Evolutionary conservation across 352 stramenopile species (phyloP).

Genomic region (Globisporangium nodosum): DNA sequence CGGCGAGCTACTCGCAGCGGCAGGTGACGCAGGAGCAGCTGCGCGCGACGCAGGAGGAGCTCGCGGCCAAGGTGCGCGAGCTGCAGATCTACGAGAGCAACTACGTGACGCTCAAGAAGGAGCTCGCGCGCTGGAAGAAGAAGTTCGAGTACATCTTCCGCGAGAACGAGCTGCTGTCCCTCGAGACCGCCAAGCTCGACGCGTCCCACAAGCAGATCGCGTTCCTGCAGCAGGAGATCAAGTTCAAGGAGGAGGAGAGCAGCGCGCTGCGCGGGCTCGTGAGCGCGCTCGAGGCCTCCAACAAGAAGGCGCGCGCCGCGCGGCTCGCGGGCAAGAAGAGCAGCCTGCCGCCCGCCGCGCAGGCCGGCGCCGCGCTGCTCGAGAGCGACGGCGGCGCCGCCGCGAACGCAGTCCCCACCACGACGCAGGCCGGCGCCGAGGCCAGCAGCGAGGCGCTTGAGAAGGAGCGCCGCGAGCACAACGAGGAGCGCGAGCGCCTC

Average conservation of each 20-base stretch:
- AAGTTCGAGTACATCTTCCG: slow-evolving; percentile 86
- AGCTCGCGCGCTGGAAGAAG: slow-evolving; percentile 78
- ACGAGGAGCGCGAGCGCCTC: slow-evolving; percentile 45
- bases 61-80: slow-evolving; percentile 72
- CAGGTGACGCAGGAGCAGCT: slow-evolving; percentile 56
- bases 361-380: slow-evolving; percentile 21
- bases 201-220: slow-evolving; percentile 77
- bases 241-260: slow-evolving; percentile 81
- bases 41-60: slow-evolving; percentile 69
- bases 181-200: slow-evolving; percentile 83
- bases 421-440: slow-evolving; percentile 2
- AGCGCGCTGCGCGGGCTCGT: slow-evolving; percentile 67
- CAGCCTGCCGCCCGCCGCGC: slow-evolving; percentile 17
- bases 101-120: slow-evolving; percentile 74
- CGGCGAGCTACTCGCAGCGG: slow-evolving; percentile 57
- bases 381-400: slow-evolving; percentile 22
- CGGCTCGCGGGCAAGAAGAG: slow-evolving; percentile 35
- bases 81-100: slow-evolving; percentile 80
- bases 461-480: slow-evolving; percentile 27
- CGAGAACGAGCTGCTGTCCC: slow-evolving; percentile 79
- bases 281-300: slow-evolving; percentile 66
- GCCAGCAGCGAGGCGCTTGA: slow-evolving; percentile 28
- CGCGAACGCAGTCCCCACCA: background rate
- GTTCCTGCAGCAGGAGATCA: slow-evolving; percentile 81
- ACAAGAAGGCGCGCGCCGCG: slow-evolving; percentile 73